Base-by-base conservation (phyloP, 2,329 filamentous ascomycete species). In the Elsinoe batatas region DNA sequence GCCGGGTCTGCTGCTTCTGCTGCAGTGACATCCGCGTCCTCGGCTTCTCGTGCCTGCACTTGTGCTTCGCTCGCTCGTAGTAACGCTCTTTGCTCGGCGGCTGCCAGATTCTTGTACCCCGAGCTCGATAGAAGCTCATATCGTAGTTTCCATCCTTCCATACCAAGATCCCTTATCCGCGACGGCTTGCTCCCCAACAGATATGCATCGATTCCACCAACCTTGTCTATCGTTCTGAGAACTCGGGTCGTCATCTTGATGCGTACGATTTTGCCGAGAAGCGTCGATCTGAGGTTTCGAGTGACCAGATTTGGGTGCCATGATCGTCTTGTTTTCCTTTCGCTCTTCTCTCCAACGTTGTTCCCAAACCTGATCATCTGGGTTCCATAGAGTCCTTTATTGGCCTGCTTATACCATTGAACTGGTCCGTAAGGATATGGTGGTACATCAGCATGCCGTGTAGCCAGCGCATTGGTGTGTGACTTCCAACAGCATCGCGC, bases 161-260 rank as follows among this genome's bases (percentile, higher is more conserved):
- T 83, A 4, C 93, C 93, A 57, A 98, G 76, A 71, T 95, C 88
- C 74, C 84, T 87, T 66, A 97, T 79, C 60, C 93, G 80, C 38
- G 77, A 79, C 13, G 85, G 76, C 72, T 89, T 93, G 68, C 83
- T 80, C 62, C 89, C 90, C 40, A 95, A 76, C 44, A 98, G 76
- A 73, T 98, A 98, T 65, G 90, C 83, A 70, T 98, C 93, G 61
- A 98, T 77, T 6, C 93, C 90, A 58, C 91, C 91, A 59, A 85
- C 82, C 68, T 90, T 91, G 67, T 88, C 83, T 66, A 97, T 87
- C 35, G 70, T 76, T 59, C 73, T 67, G 58, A 77, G 76, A 22
- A 89, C 86, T 56, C 81, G 79, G 38, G 85, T 77, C 5, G 84
- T 88, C 57, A 91, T 75, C 59, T 83, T 79, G 37, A 87, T 78